Base-by-base conservation (phyloP, 306 rosid species). In the Fagus sylvatica region DNA sequence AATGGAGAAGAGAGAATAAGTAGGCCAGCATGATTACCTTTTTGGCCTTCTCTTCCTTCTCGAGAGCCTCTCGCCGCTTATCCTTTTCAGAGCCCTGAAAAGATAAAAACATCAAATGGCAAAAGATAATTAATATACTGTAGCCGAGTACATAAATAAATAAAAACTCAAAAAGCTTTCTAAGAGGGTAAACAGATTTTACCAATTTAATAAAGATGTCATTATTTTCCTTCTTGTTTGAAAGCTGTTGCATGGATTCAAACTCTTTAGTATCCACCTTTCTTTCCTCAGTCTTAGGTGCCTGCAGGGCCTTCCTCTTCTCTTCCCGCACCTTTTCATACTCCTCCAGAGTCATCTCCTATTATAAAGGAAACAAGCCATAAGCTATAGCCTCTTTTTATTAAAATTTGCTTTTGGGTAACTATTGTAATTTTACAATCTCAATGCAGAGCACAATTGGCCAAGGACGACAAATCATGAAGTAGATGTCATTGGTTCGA, bases 331-430 rank as follows among this genome's bases (percentile, higher is more conserved):
- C 83, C 75, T 95, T 95, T 83, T 95, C 90, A 80, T 93, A 95
- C 84, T 95, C 99, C 84, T 91, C 99, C 83, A 95, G 78, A 6
- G 99, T 95, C 99, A 95, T 95, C 76, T 95, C 98, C 99, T 95
- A 43, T 57, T 71, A 82, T 37, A 68, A 48, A 66, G 33, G 53
- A 74, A 39, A 67, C 6, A 81, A 65, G 65, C 16, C 57, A 12
- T 86, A 3, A 76, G 74, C 78, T 53, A 66, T 28, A 66, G 33
- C 7, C n/a, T 62, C 5, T 10, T 59, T 3, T 28, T 59, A 19
- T 22, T 19, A 33, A 32, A 13, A 12, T 33, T 64, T 66, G 6
- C 71, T 39, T 37, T 17, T 39, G 1, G 16, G 11, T 7, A 17
- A 39, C 49, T 6, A 66, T 22, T 22, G 28, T 22, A 22, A 22